Evolutionary conservation across 129 eudicot genomes (phyloP).

Genomic region (Heracleum sosnowskyi): DNA sequence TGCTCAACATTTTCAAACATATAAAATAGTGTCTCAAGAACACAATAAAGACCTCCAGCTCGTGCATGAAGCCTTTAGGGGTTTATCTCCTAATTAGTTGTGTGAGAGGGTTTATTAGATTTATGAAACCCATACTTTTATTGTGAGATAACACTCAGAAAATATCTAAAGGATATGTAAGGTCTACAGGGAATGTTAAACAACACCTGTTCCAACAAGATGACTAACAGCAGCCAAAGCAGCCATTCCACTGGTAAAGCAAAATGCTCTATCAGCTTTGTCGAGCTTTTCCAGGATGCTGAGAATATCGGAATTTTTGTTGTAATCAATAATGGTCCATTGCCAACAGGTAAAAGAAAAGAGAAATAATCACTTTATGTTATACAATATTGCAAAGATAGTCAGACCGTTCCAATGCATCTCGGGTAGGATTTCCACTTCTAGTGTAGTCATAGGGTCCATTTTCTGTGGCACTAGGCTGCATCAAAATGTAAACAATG

Average conservation of each 20-base stretch:
- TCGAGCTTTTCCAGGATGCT: slow-evolving; percentile 92
- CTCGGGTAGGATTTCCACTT: slow-evolving; percentile 96
- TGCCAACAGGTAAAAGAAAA: not conserved
- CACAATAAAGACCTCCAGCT: not conserved
- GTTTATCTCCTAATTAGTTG: not conserved
- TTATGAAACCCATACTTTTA: not conserved
- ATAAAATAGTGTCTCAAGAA: not conserved
- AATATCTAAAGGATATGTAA: not conserved
- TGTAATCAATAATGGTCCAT: not conserved
- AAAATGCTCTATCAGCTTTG: slow-evolving; percentile 90
- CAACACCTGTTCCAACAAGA: slow-evolving; percentile 66
- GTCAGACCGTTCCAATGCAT: slow-evolving; percentile 68
- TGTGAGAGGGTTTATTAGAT: not conserved
- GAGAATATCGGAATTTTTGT: slow-evolving; percentile 10
- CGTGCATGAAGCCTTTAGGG: not conserved
- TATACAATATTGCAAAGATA: not conserved
- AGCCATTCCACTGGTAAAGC: slow-evolving; percentile 99
- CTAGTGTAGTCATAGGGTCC: slow-evolving; percentile 97
- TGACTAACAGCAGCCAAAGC: slow-evolving; percentile 85
- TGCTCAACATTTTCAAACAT: not conserved
- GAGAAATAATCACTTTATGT: slow-evolving; percentile 5
- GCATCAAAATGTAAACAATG: not conserved
- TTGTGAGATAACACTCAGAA: not conserved
- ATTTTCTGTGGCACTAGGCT: slow-evolving; percentile 80
- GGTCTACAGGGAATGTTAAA: not conserved